Percentiles rank a stretch among this genome's conserved stretches.
phyloP scores from a whole-genome alignment of 192 early-diverging fungal species.

The Tieghemiomyces parasiticus region DNA sequence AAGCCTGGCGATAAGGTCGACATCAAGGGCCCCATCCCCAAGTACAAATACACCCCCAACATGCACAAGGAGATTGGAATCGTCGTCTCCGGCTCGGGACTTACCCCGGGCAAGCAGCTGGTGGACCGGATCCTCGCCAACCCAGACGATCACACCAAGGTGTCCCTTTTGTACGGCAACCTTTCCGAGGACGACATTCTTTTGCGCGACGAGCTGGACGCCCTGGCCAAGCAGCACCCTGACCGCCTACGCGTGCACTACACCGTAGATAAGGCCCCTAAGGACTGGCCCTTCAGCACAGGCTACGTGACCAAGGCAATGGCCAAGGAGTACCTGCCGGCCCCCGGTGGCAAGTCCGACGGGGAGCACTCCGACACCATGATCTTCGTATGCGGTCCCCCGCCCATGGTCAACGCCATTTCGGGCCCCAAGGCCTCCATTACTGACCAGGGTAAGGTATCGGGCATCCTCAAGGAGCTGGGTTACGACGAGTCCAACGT shows the following conservation, averaged over 20 bases:
- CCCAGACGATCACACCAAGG: constrained; percentile 46
- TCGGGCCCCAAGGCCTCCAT: constrained; percentile 71
- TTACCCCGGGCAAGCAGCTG: constrained; percentile 73
- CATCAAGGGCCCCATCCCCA: constrained; percentile 68
- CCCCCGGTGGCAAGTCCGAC: constrained; percentile 24
- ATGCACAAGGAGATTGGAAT: constrained; percentile 50
- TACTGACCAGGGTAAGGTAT: constrained; percentile 67
- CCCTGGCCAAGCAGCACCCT: constrained; percentile 32
- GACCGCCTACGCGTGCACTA: constrained; percentile 55
- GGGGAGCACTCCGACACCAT: constrained; percentile 33
- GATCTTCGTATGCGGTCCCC: constrained; percentile 54
- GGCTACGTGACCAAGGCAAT: constrained; percentile 64
- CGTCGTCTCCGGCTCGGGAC: constrained; percentile 78
- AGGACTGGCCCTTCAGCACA: constrained; percentile 49
- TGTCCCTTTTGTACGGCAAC: constrained; percentile 67
- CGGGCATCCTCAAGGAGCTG: constrained; percentile 69
- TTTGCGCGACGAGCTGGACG: constrained; percentile 49
- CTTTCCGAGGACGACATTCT: constrained; percentile 63
- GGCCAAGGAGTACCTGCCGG: constrained; percentile 51
- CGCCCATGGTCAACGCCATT: constrained; percentile 48
- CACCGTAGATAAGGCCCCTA: constrained; percentile 38
- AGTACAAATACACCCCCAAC: constrained; percentile 50
- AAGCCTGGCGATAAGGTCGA: constrained; percentile 56
- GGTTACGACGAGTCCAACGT: constrained; percentile 57
- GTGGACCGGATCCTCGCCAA: constrained; percentile 47